These are phyloP conservation scores for Cladosporium colombiae DNA, from an alignment of 2,329 filamentous ascomycete species.

Conservation along the genomic window DNA sequence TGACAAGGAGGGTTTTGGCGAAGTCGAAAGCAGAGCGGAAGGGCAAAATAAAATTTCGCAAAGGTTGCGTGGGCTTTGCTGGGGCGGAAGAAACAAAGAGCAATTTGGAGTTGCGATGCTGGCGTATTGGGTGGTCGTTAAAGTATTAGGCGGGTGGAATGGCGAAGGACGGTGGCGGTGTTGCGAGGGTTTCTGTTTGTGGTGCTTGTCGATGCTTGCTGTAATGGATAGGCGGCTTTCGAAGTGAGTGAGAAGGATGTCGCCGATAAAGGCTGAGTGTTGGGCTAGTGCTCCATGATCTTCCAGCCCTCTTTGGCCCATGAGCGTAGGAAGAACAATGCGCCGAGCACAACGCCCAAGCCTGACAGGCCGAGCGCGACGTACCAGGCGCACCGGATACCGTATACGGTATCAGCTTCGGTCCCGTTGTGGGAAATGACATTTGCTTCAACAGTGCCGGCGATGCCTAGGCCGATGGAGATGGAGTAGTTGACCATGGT, in stretches of 20 bases:
- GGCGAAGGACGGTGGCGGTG: background rate
- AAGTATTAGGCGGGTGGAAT: background rate
- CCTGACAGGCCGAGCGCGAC: conserved; percentile 40
- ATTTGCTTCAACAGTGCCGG: conserved; percentile 61
- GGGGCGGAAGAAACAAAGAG: background rate
- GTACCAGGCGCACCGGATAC: conserved; percentile 46
- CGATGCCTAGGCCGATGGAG: conserved; percentile 64
- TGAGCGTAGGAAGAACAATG: conserved; percentile 30
- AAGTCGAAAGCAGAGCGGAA: background rate
- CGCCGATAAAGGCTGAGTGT: background rate
- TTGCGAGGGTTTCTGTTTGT: background rate
- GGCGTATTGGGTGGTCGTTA: background rate
- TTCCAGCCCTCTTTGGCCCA: conserved; percentile 26
- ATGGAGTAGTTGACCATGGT: conserved; percentile 71
- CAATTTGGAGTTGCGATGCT: background rate
- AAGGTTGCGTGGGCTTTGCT: background rate
- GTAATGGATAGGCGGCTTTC: background rate
- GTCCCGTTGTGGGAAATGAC: conserved; percentile 44
- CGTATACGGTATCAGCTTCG: conserved; percentile 36
- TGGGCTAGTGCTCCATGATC: conserved; percentile 23
- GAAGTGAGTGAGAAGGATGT: background rate
- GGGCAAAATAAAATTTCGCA: background rate
- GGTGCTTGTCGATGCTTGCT: background rate
- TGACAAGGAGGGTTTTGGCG: background rate
- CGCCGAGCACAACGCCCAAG: conserved; percentile 30